Evolutionary conservation across 2,329 filamentous ascomycete species (phyloP).

Genomic region (Mycocentrospora acerina): DNA sequence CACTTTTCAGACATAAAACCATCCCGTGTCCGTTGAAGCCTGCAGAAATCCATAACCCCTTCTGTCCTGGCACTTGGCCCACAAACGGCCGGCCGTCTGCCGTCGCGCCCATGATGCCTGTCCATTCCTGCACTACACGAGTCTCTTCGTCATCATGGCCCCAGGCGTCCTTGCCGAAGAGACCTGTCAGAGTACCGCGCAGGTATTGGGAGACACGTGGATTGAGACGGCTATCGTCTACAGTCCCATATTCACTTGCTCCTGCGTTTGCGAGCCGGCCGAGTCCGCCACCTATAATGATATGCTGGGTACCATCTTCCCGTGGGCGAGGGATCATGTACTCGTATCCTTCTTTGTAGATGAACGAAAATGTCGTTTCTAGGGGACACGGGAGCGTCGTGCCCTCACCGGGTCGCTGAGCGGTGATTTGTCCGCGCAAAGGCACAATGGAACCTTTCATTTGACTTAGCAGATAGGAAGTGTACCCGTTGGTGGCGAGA

Average conservation of each 20-base stretch:
- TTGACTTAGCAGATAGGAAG: constrained; percentile 24
- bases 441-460: constrained; percentile 47
- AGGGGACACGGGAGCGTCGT: constrained; percentile 44
- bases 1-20: constrained; percentile 63
- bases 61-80: constrained; percentile 44
- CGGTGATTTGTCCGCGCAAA: constrained; percentile 44
- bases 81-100: constrained; percentile 54
- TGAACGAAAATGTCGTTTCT: constrained; percentile 61
- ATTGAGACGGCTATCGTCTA: constrained; percentile 58
- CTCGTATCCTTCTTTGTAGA: constrained; percentile 63
- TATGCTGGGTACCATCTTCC: constrained; percentile 46
- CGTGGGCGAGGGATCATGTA: constrained; percentile 63
- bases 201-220: constrained; percentile 54
- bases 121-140: constrained; percentile 47
- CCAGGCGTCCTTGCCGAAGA: constrained; percentile 53
- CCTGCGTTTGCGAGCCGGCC: constrained; percentile 46
- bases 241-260: constrained; percentile 55
- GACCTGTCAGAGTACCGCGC: constrained; percentile 44
- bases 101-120: constrained; percentile 56
- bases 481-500: constrained; percentile 42
- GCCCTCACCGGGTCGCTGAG: constrained; percentile 38
- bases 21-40: constrained; percentile 68
- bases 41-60: constrained; percentile 57
- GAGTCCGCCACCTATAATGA: constrained; percentile 65
- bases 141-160: constrained; percentile 21